Base-by-base conservation (phyloP, 768 basidiomycete species). In the Mycena polygramma region DNA sequence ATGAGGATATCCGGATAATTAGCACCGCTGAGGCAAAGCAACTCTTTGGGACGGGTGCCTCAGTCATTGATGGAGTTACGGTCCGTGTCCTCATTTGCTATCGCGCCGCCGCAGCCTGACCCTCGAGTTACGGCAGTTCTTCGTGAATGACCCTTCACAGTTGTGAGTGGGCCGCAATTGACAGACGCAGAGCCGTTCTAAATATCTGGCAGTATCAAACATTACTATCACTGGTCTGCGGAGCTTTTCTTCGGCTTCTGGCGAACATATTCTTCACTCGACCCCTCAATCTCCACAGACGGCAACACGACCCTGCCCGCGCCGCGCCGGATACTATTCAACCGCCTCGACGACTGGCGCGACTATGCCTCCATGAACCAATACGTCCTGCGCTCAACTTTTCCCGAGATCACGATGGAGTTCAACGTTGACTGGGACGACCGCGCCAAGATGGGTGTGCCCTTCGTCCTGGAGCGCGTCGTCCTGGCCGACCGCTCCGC, bases 201-300 rank as follows among this genome's bases (percentile, higher is more conserved):
- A 55, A 39, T 39, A 17, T 26, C 39, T n/a, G 20, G 36, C 55
- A 95, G 94, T 81, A 87, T 97, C 65, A 93, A 92, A 1, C 96
- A 97, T 80, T 97, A 97, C 78, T 97, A 96, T 78, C 96, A 98
- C 76, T 96, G 94, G 89, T 89, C 92, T 39, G 96, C 96, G 6
- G 96, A 98, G 77, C 88, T 96, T 22, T 92, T 94, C 83, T 94
- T 95, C 72, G 96, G 96, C 48, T 89, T 97, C 74, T 97, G 96
- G 96, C 88, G 95, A 10, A 91, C 95, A 0, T 97, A 97, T 79
- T 88, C 94, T 41, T 90, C 94, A 2, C 83, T 97, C 14, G 95
- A 96, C 77, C 87, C 88, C 1, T 80, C 79, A 24, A 95, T 97
- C 60, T 80, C 89, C 3, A 73, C 87, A 0, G 81, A 85, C 53